A percentile compares a stretch with the other conserved stretches of the same genome.
Conservation (phyloP, 306 rosid genomes). For the Lathyrus aphaca region DNA sequence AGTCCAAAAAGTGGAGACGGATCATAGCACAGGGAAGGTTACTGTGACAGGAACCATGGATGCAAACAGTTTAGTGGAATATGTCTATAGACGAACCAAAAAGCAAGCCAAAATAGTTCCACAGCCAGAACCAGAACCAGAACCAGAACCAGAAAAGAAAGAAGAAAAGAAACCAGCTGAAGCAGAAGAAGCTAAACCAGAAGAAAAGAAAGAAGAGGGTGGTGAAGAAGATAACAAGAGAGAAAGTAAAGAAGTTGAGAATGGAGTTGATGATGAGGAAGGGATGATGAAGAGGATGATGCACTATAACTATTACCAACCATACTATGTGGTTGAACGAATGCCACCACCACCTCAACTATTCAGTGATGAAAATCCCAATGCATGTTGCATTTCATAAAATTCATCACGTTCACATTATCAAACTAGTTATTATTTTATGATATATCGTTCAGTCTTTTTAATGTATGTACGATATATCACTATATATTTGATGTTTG, state of each 20-base stretch:
- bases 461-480: constrained; percentile 20
- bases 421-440: constrained; percentile 1
- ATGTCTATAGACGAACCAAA: constrained; percentile 73
- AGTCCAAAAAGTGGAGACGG: constrained; percentile 70
- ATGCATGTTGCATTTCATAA: constrained; percentile 86
- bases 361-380: constrained; percentile 92
- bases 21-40: constrained; percentile 69
- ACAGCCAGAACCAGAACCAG: constrained; percentile 59
- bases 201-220: constrained; percentile 45
- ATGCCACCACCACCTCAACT: constrained; percentile 90
- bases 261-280: constrained; percentile 55
- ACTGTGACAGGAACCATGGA: constrained; percentile 86
- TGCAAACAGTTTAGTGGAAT: constrained; percentile 73
- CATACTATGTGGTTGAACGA: constrained; percentile 63
- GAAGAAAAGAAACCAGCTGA: constrained; percentile 53
- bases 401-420: constrained; percentile 3
- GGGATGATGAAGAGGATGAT: constrained; percentile 71
- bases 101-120: constrained; percentile 81
- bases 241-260: constrained; percentile 48
- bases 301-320: constrained; percentile 59
- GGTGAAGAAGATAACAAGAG: constrained; percentile 41
- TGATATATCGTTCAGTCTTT: constrained; percentile 38
- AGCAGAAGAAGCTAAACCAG: constrained; percentile 45
- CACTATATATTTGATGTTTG: constrained; percentile 34
- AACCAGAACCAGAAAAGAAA: constrained; percentile 47